Percentiles rank a stretch among this genome's conserved stretches.
phyloP scores from a whole-genome alignment of 257 asterid species.

The Solanum bukasovii region DNA sequence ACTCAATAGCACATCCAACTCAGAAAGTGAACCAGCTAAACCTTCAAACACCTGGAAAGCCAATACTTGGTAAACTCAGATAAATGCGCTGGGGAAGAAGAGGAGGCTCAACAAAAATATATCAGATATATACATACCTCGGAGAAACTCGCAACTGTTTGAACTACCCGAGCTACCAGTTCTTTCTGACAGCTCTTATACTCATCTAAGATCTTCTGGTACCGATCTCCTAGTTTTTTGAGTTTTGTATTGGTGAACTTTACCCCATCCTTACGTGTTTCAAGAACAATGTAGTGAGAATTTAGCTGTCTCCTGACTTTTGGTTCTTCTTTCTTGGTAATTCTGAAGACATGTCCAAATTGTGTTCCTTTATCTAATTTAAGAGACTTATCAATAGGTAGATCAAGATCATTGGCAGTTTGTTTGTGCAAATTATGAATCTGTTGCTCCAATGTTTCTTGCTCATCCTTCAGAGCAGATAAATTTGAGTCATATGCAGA shows the following conservation, averaged over 20 bases:
- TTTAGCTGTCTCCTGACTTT: slow-evolving; percentile 88
- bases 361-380: slow-evolving; percentile 87
- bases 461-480: slow-evolving; percentile 53
- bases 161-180: slow-evolving; percentile 79
- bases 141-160: slow-evolving; percentile 69
- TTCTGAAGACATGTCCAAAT: slow-evolving; percentile 87
- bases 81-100: background rate
- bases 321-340: slow-evolving; percentile 98
- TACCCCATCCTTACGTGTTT: slow-evolving; percentile 96
- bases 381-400: slow-evolving; percentile 66
- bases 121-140: slow-evolving; percentile 43
- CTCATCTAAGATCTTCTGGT: slow-evolving; percentile 84
- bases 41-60: slow-evolving; percentile 65
- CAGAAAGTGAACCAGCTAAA: slow-evolving; percentile 69
- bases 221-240: slow-evolving; percentile 66
- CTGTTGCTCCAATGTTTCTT: slow-evolving; percentile 61
- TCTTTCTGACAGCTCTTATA: slow-evolving; percentile 89
- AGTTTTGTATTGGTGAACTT: slow-evolving; percentile 89
- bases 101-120: background rate
- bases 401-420: slow-evolving; percentile 81
- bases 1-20: slow-evolving; percentile 89
- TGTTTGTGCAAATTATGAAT: slow-evolving; percentile 66
- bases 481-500: slow-evolving; percentile 70
- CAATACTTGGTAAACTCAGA: slow-evolving; percentile 5
- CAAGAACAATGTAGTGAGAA: slow-evolving; percentile 79